These are phyloP conservation scores for Endocladia muricata DNA, from an alignment of 31 red algal genomes.

Conservation along the genomic window DNA sequence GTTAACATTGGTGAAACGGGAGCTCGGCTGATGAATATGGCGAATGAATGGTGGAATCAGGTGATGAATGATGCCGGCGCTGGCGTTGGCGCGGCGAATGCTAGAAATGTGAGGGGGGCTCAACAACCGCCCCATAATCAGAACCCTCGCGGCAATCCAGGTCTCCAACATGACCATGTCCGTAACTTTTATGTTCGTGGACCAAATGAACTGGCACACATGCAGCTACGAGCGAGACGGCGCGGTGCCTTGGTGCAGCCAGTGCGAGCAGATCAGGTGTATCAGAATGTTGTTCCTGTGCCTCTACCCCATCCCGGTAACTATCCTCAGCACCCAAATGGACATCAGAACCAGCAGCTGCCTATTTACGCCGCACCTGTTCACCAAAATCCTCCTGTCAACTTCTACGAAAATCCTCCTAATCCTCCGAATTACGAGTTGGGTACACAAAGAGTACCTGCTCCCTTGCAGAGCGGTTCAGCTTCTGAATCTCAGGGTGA, in stretches of 20 bases:
- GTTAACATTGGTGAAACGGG: constrained; percentile 34
- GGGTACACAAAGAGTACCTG: too few relatives aligned
- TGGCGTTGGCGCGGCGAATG: not conserved
- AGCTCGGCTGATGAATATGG: constrained; percentile 39
- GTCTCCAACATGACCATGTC: not conserved
- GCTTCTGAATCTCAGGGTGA: too few relatives aligned
- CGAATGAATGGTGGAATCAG: constrained; percentile 54
- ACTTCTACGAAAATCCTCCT: too few relatives aligned
- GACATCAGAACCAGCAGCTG: too few relatives aligned
- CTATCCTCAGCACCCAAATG: not conserved
- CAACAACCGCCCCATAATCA: constrained; percentile 6
- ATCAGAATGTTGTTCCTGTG: too few relatives aligned
- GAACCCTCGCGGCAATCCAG: not conserved
- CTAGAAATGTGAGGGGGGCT: not conserved
- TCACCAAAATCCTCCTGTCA: too few relatives aligned
- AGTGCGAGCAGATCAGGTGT: constrained; percentile 16
- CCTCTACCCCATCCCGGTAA: not conserved
- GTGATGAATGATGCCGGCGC: constrained; percentile 43
- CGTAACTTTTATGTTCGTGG: not conserved
- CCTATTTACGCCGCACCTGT: too few relatives aligned
- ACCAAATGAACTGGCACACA: constrained; percentile 46
- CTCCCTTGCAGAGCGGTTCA: too few relatives aligned
- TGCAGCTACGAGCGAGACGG: constrained; percentile 47
- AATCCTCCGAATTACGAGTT: too few relatives aligned
- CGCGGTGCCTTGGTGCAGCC: constrained; percentile 12